Evolutionary conservation across 2,329 filamentous ascomycete species (phyloP).

Genomic region (Amauroascus verrucosus): DNA sequence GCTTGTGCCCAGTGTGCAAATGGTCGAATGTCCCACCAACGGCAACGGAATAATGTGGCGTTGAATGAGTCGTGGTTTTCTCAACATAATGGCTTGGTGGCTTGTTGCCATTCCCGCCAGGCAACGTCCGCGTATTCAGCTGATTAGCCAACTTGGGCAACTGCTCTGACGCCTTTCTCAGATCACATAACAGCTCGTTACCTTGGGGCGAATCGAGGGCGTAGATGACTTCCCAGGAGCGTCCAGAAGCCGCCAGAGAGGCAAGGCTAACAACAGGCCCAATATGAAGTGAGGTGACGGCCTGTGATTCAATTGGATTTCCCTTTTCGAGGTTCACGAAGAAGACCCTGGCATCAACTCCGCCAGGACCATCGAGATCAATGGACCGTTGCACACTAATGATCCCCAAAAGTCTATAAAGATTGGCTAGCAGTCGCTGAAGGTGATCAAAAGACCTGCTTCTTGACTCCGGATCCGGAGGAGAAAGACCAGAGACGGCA

Average conservation of each 20-base stretch:
- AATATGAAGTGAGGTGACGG: not conserved
- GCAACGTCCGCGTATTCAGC: constrained; percentile 8
- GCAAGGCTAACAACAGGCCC: constrained; percentile 36
- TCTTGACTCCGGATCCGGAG: constrained; percentile 41
- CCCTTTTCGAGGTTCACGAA: constrained; percentile 51
- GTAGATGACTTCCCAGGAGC: constrained; percentile 56
- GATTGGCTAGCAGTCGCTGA: constrained; percentile 61
- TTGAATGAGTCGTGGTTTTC: constrained; percentile 7
- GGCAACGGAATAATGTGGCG: constrained; percentile 53
- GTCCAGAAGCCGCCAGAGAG: constrained; percentile 44
- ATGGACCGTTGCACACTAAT: constrained; percentile 56
- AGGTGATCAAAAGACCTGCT: constrained; percentile 54
- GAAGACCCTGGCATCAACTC: constrained; percentile 66
- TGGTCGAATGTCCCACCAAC: constrained; percentile 96
- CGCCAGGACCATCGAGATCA: constrained; percentile 55
- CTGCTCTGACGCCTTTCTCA: constrained; percentile 2
- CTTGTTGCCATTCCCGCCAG: not conserved
- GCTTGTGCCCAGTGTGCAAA: constrained; percentile 86
- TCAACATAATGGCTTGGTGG: not conserved
- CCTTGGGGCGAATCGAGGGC: constrained; percentile 56
- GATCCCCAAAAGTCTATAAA: constrained; percentile 68
- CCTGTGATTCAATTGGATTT: not conserved
- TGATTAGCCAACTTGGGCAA: not conserved
- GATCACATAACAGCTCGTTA: constrained; percentile 46
- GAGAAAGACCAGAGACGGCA: constrained; percentile 51